phyloP scores from a whole-genome alignment of 2,329 filamentous ascomycete species.

The Clonostachys rosea region DNA sequence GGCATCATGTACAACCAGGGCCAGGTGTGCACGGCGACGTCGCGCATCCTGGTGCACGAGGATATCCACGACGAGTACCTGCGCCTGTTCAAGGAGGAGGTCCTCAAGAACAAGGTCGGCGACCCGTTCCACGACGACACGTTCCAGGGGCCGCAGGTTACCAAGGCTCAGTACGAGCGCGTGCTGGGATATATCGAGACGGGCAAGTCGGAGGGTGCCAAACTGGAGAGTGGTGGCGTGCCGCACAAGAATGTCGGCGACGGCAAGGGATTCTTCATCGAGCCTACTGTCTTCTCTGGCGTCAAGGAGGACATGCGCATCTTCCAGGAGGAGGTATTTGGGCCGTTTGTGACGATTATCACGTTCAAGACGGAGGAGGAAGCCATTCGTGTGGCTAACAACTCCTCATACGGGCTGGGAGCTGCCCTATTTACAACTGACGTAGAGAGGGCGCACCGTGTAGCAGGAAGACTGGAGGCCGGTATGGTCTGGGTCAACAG shows the following conservation, averaged over 20 bases:
- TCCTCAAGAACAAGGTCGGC: conserved; percentile 36
- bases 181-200: conserved; percentile 59
- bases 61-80: conserved; percentile 53
- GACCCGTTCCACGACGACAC: conserved; percentile 17
- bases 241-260: not conserved
- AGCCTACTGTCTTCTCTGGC: conserved; percentile 14
- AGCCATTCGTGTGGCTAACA: conserved; percentile 12
- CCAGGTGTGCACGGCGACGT: conserved; percentile 52
- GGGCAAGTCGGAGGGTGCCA: conserved; percentile 43
- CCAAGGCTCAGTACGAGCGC: conserved; percentile 57
- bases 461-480: conserved; percentile 42
- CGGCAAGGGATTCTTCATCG: conserved; percentile 13
- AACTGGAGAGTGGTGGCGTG: conserved; percentile 12
- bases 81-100: conserved; percentile 47
- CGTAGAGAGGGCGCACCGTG: conserved; percentile 27
- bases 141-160: conserved; percentile 31
- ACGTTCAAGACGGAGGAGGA: conserved; percentile 13
- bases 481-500: conserved; percentile 35
- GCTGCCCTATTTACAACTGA: conserved; percentile 49
- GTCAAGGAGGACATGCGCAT: conserved; percentile 11
- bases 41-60: conserved; percentile 52
- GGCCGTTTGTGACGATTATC: conserved; percentile 12
- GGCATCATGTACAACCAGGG: conserved; percentile 47
- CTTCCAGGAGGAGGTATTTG: conserved; percentile 16
- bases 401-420: conserved; percentile 46